A percentile compares a stretch with the other conserved stretches of the same genome.
phyloP scores from a whole-genome alignment of 1,284 basidiomycete genomes.

The Apiotrichum veenhuisii region DNA sequence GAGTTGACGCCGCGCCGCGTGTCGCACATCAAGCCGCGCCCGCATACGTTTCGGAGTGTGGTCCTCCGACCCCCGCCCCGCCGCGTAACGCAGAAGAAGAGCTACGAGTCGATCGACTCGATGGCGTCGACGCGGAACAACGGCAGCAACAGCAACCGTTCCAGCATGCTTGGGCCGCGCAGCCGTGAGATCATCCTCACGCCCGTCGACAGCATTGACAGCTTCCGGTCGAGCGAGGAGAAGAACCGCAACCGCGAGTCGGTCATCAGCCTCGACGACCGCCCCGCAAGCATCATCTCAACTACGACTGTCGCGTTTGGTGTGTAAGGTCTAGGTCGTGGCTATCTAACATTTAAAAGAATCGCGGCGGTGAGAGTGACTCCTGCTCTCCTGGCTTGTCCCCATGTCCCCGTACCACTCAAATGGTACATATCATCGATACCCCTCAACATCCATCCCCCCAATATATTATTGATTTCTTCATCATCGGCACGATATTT shows the following conservation, averaged over 20 bases:
- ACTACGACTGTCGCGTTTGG: slow-evolving; percentile 18
- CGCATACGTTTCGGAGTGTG: slow-evolving; percentile 11
- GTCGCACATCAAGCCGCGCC: neutral
- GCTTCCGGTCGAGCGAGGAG: neutral
- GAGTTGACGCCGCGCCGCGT: neutral
- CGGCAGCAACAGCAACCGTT: neutral
- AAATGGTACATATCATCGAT: neutral
- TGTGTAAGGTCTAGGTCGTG: no score
- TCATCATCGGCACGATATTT: neutral
- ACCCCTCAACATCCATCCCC: no score
- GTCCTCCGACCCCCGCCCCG: slow-evolving; percentile 22
- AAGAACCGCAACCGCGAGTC: neutral
- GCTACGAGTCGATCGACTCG: slow-evolving; percentile 17
- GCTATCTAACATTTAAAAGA: neutral
- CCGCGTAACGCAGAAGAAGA: slow-evolving; percentile 21
- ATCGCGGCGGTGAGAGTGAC: neutral
- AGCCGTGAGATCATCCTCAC: slow-evolving; percentile 13
- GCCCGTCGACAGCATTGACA: slow-evolving; percentile 8
- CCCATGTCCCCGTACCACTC: neutral
- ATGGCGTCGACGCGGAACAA: neutral
- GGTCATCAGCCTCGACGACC: slow-evolving; percentile 3
- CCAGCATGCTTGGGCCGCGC: neutral
- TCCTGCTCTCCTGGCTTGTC: neutral
- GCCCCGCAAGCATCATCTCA: slow-evolving; percentile 10
- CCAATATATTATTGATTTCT: no score